Base-by-base conservation (phyloP, 306 rosid species). In the Rosa persica region DNA sequence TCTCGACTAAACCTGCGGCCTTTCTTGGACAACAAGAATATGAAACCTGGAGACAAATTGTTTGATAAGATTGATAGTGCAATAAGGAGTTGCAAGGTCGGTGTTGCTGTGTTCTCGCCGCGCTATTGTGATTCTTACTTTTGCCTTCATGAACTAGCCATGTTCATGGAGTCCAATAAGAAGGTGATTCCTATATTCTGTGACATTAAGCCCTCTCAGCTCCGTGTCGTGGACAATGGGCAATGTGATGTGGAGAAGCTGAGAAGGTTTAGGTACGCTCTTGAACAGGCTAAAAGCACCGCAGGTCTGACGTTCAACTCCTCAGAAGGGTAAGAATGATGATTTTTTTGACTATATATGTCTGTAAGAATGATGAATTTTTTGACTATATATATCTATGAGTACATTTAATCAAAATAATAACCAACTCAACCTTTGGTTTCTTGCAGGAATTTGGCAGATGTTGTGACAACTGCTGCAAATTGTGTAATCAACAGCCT, bases 41-140 rank as follows among this genome's bases (percentile, higher is more conserved):
- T 95, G 98, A 92, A 84, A 76, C 98, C 98, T 0, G 98, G 99
- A 11, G 99, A 95, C 75, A 95, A 90, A 46, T 80, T 95, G 64
- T 95, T 92, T 6, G 97, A 91, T 1, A 88, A 95, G 68, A 91
- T 95, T 7, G 89, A 95, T 6, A 38, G 87, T 0, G 99, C 91
- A 0, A 88, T 95, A 0, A 3, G 71, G 43, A 86, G 84, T 0
- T 89, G 97, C 44, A 87, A 93, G 86, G 72, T 95, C 0, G 99
- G 96, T 0, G 88, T 93, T 0, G 93, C 96, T 2, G 81, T 95
- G 40, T 89, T 95, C 64, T 95, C 99, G 0, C 99, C 99, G 0
- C 74, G 85, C 0, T 95, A 95, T 64, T 88, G 96, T 7, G 90
- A 91, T 1, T 95, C 99, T 2, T 91, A 89, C 22, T 92, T 95